phyloP scores from a whole-genome alignment of 331 rosid genomes.

The Arachis monticola region DNA sequence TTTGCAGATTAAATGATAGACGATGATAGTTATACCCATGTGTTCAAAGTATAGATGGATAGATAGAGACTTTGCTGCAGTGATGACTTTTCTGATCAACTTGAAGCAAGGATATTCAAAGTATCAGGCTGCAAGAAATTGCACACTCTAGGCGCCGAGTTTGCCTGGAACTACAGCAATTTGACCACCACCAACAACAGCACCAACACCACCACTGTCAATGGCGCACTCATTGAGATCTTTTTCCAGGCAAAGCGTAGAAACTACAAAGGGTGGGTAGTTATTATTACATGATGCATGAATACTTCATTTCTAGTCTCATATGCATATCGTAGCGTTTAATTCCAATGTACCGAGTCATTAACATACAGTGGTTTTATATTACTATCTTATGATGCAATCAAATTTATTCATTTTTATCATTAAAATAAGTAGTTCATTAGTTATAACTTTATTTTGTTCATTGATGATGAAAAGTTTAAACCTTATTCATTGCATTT shows the following conservation, averaged over 20 bases:
- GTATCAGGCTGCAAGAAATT: constrained; percentile 56
- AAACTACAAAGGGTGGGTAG: constrained; percentile 38
- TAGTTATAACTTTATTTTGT: too few species aligned
- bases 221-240: constrained; percentile 38
- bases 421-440: too few species aligned
- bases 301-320: not conserved
- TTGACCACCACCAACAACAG: not conserved
- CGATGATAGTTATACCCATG: not conserved
- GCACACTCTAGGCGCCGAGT: constrained; percentile 61
- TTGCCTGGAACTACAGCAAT: constrained; percentile 55
- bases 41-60: too few species aligned
- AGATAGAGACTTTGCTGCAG: constrained; percentile 5
- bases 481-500: too few species aligned
- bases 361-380: too few species aligned
- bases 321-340: too few species aligned
- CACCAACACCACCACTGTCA: not conserved
- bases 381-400: too few species aligned
- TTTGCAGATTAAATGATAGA: not conserved
- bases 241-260: constrained; percentile 45
- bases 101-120: not conserved
- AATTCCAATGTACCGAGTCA: too few species aligned
- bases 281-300: not conserved
- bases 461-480: too few species aligned
- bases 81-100: not conserved
- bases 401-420: too few species aligned